Evolutionary conservation across 2,329 filamentous ascomycete species (phyloP).

Genomic region (Tolypocladium nubicola): DNA sequence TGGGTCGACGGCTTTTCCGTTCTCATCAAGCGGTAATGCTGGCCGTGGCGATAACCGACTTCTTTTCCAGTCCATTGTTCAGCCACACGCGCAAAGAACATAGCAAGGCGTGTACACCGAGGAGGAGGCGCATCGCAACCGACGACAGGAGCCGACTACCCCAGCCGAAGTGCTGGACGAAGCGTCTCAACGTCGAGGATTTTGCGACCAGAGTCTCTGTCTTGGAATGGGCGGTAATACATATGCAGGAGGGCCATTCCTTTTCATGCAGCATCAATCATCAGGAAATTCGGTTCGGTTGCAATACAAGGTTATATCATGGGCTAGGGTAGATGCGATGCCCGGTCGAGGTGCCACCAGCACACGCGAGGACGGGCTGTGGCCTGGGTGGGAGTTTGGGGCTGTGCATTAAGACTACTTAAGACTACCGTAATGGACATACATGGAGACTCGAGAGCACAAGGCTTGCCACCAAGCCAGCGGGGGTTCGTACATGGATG

Average conservation of each 20-base stretch:
- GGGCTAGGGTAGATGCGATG: not conserved
- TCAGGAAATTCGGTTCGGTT: conserved; percentile 1
- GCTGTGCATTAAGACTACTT: too few relatives aligned
- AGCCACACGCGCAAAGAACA: not conserved
- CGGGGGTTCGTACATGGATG: too few relatives aligned
- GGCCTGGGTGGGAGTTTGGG: not conserved
- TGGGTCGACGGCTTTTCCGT: conserved; percentile 84
- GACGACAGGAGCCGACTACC: not conserved
- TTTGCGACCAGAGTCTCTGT: not conserved
- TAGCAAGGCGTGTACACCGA: not conserved
- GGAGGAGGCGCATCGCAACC: not conserved
- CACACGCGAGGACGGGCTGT: not conserved
- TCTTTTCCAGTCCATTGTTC: not conserved
- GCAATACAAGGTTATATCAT: not conserved
- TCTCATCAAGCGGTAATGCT: conserved; percentile 39
- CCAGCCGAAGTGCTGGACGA: not conserved
- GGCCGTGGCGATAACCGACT: not conserved
- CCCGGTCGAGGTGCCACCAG: not conserved
- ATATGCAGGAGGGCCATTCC: not conserved
- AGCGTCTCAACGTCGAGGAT: not conserved
- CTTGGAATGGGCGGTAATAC: not conserved
- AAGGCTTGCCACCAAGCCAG: too few relatives aligned
- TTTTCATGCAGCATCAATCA: not conserved
- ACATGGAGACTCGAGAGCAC: too few relatives aligned
- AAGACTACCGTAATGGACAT: too few relatives aligned